Conservation (phyloP, 1,284 basidiomycete species). For the Trichosporon sp. region DNA sequence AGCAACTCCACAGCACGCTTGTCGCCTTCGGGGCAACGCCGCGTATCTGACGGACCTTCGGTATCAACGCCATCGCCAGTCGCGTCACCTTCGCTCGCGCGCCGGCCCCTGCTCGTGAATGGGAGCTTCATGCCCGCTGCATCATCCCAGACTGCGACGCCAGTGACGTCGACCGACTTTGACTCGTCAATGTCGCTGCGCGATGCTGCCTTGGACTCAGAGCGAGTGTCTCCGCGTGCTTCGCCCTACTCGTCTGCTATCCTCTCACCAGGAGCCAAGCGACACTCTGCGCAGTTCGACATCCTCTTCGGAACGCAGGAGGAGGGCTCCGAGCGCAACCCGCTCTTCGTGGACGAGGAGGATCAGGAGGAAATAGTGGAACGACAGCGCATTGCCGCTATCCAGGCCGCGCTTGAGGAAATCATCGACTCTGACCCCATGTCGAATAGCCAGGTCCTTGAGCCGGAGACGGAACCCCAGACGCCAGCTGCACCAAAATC, state of each 20-base stretch:
- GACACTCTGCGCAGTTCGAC: constrained; percentile 46
- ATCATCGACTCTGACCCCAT: constrained; percentile 81
- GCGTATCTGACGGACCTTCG: constrained; percentile 14
- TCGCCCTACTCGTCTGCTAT: constrained; percentile 6
- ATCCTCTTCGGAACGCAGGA: constrained; percentile 44
- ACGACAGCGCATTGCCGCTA: constrained; percentile 80
- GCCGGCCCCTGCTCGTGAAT: constrained; percentile 31
- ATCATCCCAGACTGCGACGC: constrained; percentile 28
- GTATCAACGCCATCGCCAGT: background rate
- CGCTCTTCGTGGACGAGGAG: constrained; percentile 44
- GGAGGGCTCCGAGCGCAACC: constrained; percentile 61
- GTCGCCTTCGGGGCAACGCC: constrained; percentile 1
- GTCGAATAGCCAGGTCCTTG: constrained; percentile 44
- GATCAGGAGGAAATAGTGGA: constrained; percentile 58
- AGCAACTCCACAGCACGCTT: background rate
- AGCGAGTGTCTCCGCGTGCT: constrained; percentile 15
- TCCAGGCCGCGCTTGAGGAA: constrained; percentile 88
- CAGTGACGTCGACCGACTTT: constrained; percentile 30
- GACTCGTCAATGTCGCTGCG: constrained; percentile 17
- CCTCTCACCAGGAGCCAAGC: constrained; percentile 17
- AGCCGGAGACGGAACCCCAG: constrained; percentile 14
- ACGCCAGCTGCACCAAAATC: background rate
- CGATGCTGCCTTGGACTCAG: constrained; percentile 16
- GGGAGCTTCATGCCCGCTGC: constrained; percentile 40
- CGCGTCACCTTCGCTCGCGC: background rate